These are phyloP conservation scores for Chiua virens DNA, from an alignment of 768 basidiomycete genomes.

Conservation along the genomic window DNA sequence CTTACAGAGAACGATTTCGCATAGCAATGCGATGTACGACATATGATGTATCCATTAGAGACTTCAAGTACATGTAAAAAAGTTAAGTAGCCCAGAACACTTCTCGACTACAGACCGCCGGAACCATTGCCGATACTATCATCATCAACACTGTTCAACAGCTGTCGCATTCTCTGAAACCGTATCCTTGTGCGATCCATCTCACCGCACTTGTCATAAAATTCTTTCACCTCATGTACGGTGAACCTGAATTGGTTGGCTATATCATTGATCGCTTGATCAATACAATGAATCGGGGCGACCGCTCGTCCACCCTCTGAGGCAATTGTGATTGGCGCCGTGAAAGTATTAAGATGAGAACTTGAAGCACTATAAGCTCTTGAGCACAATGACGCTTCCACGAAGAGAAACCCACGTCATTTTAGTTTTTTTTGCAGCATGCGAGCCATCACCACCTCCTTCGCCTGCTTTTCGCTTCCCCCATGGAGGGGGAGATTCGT, in stretches of 20 bases:
- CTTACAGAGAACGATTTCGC: constrained; percentile 61
- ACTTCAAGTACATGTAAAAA: not conserved
- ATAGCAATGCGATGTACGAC: constrained; percentile 11
- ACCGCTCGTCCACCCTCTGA: constrained; percentile 7
- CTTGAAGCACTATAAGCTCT: constrained; percentile 1
- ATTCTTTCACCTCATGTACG: constrained; percentile 73
- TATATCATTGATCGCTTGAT: constrained; percentile 64
- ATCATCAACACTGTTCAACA: constrained; percentile 32
- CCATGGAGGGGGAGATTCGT: constrained; percentile 67
- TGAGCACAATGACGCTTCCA: not conserved
- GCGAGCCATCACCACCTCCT: constrained; percentile 32
- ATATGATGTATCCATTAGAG: not conserved
- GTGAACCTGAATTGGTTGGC: constrained; percentile 72
- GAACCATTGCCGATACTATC: constrained; percentile 17
- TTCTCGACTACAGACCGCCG: constrained; percentile 3
- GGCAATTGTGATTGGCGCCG: constrained; percentile 1
- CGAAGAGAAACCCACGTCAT: constrained; percentile 34
- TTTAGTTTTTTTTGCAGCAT: constrained; percentile 44
- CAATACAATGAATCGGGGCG: constrained; percentile 56
- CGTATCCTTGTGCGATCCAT: constrained; percentile 62
- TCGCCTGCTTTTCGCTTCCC: constrained; percentile 55
- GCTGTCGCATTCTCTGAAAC: constrained; percentile 67
- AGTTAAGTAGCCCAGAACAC: not conserved
- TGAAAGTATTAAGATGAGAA: not conserved
- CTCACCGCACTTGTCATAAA: constrained; percentile 72